A percentile compares a stretch with the other conserved stretches of the same genome.
Conservation (phyloP, 768 basidiomycete species). For the Pisolithus orientalis region DNA sequence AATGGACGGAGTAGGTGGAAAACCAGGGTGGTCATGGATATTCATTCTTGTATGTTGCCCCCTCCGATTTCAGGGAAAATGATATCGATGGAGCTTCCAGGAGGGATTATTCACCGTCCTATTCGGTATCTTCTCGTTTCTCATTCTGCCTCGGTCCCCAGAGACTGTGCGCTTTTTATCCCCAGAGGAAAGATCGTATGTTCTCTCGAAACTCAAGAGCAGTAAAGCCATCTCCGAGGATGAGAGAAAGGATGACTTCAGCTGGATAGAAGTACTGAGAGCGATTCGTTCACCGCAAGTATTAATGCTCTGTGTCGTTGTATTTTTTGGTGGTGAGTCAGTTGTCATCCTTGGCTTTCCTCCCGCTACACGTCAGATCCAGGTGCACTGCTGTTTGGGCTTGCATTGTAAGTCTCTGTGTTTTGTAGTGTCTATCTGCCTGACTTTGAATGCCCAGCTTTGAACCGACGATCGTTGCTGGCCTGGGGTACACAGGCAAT, state of each 20-base stretch:
- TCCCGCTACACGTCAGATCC: not conserved
- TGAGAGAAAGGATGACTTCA: constrained; percentile 39
- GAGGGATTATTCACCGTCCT: constrained; percentile 61
- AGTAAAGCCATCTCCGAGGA: constrained; percentile 34
- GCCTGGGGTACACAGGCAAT: constrained; percentile 49
- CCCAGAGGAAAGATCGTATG: constrained; percentile 42
- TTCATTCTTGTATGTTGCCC: constrained; percentile 39
- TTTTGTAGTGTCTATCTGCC: constrained; percentile 25
- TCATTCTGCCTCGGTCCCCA: constrained; percentile 42
- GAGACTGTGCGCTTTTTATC: constrained; percentile 44
- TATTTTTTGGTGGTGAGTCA: constrained; percentile 48
- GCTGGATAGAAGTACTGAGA: constrained; percentile 48
- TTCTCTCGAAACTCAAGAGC: constrained; percentile 23
- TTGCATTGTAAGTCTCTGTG: constrained; percentile 18
- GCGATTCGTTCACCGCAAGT: constrained; percentile 50
- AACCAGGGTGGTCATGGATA: constrained; percentile 58
- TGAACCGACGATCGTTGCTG: constrained; percentile 63
- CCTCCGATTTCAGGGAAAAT: not conserved
- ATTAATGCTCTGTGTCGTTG: constrained; percentile 40
- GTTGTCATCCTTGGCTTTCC: not conserved
- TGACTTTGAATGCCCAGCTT: constrained; percentile 44
- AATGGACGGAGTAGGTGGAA: constrained; percentile 46
- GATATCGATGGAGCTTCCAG: constrained; percentile 8
- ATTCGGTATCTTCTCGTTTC: constrained; percentile 47
- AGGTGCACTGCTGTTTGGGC: constrained; percentile 13